These are phyloP conservation scores for Tardiomyces digboiensis DNA, from an alignment of 1,139 yeast genomes.

Conservation along the genomic window DNA sequence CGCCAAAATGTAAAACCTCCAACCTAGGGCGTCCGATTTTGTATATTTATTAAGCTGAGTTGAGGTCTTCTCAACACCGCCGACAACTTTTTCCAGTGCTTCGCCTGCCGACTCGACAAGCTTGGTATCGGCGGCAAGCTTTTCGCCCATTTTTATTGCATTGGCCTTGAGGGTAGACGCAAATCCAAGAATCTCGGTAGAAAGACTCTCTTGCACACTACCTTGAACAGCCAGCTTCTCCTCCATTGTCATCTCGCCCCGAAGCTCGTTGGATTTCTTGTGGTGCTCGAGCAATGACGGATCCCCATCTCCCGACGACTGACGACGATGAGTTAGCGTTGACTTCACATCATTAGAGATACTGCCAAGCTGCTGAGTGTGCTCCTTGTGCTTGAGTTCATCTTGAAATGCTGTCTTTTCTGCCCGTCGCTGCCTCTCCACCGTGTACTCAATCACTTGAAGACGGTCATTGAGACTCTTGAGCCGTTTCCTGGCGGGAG, in stretches of 20 bases:
- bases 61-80: conserved; percentile 24
- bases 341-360: background rate
- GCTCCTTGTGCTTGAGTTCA: conserved; percentile 9
- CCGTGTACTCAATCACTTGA: conserved; percentile 11
- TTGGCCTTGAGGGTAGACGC: conserved; percentile 39
- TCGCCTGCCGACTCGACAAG: conserved; percentile 20
- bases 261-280: background rate
- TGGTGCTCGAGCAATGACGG: background rate
- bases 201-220: conserved; percentile 29
- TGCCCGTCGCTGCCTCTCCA: conserved; percentile 5
- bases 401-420: background rate
- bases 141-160: conserved; percentile 32
- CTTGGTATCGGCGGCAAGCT: conserved; percentile 21
- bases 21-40: conserved; percentile 22
- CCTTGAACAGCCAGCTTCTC: background rate
- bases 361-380: background rate
- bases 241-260: background rate
- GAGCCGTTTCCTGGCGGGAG: conserved; percentile 7
- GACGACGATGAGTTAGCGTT: background rate
- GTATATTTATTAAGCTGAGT: conserved; percentile 20
- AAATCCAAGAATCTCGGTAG: conserved; percentile 36
- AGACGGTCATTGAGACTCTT: conserved; percentile 13
- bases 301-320: too few species aligned
- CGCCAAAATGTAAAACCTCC: conserved; percentile 27
- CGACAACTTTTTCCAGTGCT: conserved; percentile 23